Evolutionary conservation across 2,329 filamentous ascomycete species (phyloP), one percentile per base, ranked within the genome.

Genomic region (Blumeria hordei): DNA sequence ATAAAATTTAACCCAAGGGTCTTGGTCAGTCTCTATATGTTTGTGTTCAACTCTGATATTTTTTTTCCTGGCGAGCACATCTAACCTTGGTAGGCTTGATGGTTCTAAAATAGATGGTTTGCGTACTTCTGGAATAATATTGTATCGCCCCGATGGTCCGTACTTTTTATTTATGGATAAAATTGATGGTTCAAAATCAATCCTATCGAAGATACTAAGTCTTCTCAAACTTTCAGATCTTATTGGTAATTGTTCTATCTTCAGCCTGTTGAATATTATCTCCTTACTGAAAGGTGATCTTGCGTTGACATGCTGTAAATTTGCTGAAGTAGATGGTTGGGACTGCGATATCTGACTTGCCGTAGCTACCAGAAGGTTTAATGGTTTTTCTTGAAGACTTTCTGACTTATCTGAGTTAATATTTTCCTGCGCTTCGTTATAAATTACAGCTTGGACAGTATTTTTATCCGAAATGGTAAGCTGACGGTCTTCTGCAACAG

Each of bases 11-110:
- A 28, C 21, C 21, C 21, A 28, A 28, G 21, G 21, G 4, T 28
- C 4, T 28, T 28, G 21, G 4, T 28, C 4, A 2, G 21, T 4
- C 4, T 28, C 21, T 28, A 28, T 28, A 28, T 28, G 21, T 28
- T 28, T 28, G 21, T 28, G 21, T 28, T 28, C 21, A 28, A 28
- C 21, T 28, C 4, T 28, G 2, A 4, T 28, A 28, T 28, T 28
- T 28, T 28, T 28, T 28, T 28, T 28, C 21, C 4, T 28, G 21
- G 21, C 21, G 21, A 28, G 21, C 21, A 28, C 21, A 4, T 28
- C 21, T 28, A 28, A 33, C 33, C 74, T 77, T 9, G 73, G 64
- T 0, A 74, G 72, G 1, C 74, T 74, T 6, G 66, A 64, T n/a
- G 70, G 68, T 16, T 74, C 74, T 9, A 74, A 73, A 12, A 69